These are phyloP conservation scores for Amanita subjunquillea DNA, from an alignment of 768 basidiomycete genomes.

Conservation along the genomic window DNA sequence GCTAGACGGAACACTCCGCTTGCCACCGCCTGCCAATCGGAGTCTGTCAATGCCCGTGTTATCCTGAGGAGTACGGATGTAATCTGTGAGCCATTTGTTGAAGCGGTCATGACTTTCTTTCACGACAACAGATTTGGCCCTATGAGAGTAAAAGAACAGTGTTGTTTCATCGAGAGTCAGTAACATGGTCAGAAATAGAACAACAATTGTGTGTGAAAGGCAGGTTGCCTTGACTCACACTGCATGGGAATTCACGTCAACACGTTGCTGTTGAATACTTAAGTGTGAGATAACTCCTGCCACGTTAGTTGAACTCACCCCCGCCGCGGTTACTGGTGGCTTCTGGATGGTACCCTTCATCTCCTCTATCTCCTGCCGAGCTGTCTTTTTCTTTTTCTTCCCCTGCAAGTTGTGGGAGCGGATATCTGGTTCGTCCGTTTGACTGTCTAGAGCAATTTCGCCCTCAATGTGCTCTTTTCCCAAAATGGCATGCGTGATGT, in stretches of 20 bases:
- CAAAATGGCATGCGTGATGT: not conserved
- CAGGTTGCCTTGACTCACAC: not conserved
- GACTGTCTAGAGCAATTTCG: not conserved
- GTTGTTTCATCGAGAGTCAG: constrained; percentile 2
- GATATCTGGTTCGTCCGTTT: not conserved
- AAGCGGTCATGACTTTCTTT: not conserved
- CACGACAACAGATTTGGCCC: not conserved
- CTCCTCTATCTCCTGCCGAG: not conserved
- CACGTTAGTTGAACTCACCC: not conserved
- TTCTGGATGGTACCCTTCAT: not conserved
- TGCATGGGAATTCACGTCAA: not conserved
- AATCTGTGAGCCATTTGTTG: constrained; percentile 1
- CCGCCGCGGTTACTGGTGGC: not conserved
- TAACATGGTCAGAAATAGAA: not conserved
- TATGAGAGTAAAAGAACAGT: constrained; percentile 1
- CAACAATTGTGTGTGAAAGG: not conserved
- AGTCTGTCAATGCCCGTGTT: not conserved
- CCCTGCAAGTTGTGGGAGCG: not conserved
- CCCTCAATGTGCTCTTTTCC: not conserved
- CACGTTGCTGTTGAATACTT: not conserved
- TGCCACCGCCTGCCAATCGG: no score
- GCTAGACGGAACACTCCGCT: not conserved
- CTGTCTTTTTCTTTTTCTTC: not conserved
- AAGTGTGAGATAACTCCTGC: not conserved
- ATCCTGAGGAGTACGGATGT: not conserved